These are phyloP conservation scores for Scorias spongiosa DNA, from an alignment of 2,329 filamentous ascomycete genomes.

Conservation along the genomic window DNA sequence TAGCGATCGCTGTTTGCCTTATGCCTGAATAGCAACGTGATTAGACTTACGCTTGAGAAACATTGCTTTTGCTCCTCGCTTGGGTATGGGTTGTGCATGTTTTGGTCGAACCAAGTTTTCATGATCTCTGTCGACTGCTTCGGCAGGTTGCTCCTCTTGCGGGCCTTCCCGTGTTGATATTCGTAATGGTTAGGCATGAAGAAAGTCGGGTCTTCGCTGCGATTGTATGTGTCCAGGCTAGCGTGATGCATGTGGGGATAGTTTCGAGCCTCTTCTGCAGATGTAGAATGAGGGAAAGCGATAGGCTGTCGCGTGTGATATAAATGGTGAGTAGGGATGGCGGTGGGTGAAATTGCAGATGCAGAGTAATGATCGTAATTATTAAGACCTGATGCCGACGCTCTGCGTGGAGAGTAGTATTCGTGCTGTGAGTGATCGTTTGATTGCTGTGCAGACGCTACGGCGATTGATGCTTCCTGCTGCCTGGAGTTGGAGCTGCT, in stretches of 20 bases:
- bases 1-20: not conserved
- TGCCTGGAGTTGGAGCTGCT: not conserved
- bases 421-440: not conserved
- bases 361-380: not conserved
- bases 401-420: not conserved
- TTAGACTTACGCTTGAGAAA: slow-evolving; percentile 17
- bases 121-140: slow-evolving; percentile 25
- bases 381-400: not conserved
- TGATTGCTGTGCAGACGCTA: not conserved
- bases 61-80: slow-evolving; percentile 23
- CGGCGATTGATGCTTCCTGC: not conserved
- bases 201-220: slow-evolving; percentile 8
- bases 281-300: slow-evolving; percentile 4
- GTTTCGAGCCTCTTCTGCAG: slow-evolving; percentile 6
- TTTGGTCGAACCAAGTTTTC: slow-evolving; percentile 26
- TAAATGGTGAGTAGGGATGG: slow-evolving; percentile 2
- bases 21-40: too few species aligned
- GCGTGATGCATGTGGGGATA: slow-evolving; percentile 4
- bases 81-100: slow-evolving; percentile 24
- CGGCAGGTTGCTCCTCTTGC: slow-evolving; percentile 23
- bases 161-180: slow-evolving; percentile 21
- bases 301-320: slow-evolving; percentile 5
- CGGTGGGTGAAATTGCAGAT: slow-evolving; percentile 7
- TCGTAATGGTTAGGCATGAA: slow-evolving; percentile 22
- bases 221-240: slow-evolving; percentile 8